Evolutionary conservation across 345 rosid genomes (phyloP), one percentile per base, ranked within the genome.

Genomic region (Cardamine occulta): DNA sequence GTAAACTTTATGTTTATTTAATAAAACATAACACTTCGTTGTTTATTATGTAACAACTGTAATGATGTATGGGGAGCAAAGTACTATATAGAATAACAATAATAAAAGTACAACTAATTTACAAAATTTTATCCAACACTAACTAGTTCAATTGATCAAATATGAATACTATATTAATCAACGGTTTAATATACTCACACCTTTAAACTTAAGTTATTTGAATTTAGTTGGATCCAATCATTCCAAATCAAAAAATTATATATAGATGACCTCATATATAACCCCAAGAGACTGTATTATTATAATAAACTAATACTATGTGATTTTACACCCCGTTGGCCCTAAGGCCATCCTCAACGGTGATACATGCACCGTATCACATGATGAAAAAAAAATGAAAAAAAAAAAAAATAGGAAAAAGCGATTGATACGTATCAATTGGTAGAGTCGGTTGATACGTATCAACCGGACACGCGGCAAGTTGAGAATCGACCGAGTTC

Each of bases 41-140:
- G 23, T 57, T 31, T 57, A 31, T 57, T 31, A 57, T 57, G 39
- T 56, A n/a, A 34, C 37, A 34, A 32, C 35, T 32, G 35, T 32
- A 7, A 57, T 57, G 63, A 57, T 57, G 40, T 57, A 51, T 29
- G 23, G 29, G 39, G 34, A n/a, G 18, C 39, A 56, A 56, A 42
- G 17, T 40, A 40, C 47, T 26, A 54, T 28, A 29, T 14, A 3
- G 19, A 28, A 56, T 56, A 12, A 19, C 12, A 56, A 56, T 56
- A 56, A 56, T 15, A 8, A 29, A 56, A 53, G 8, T n/a, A 24
- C 31, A 53, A 12, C 32, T 4, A 4, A 15, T 56, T 15, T n/a
- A n/a, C 7, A 15, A n/a, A 3, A 7, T 3, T 55, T 53, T 11
- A 12, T 53, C 8, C 45, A 40, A 40, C 45, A 40, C 45, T 12